phyloP scores from a whole-genome alignment of 805 yeast genomes.

The Candida mattraensis region DNA sequence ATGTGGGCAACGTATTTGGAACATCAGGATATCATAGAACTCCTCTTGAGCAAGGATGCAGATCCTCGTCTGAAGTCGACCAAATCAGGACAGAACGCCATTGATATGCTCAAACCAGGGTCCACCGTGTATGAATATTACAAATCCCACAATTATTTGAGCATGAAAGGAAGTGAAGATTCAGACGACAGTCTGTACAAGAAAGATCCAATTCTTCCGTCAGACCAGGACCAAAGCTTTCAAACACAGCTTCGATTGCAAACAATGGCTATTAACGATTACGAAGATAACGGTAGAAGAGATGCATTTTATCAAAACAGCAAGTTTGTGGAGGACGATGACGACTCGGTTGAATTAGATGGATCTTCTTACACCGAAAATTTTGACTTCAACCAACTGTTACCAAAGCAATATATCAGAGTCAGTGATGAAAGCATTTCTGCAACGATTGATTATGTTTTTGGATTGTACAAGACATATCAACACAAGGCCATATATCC shows the following conservation, averaged over 20 bases:
- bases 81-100: slow-evolving; percentile 47
- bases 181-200: slow-evolving; percentile 18
- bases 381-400: slow-evolving; percentile 56
- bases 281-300: slow-evolving; percentile 9
- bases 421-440: slow-evolving; percentile 61
- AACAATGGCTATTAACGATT: slow-evolving; percentile 36
- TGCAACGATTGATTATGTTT: slow-evolving; percentile 46
- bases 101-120: slow-evolving; percentile 56
- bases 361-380: slow-evolving; percentile 33
- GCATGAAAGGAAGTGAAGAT: slow-evolving; percentile 16
- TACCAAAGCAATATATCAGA: slow-evolving; percentile 59
- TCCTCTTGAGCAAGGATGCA: slow-evolving; percentile 63
- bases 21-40: slow-evolving; percentile 52
- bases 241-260: slow-evolving; percentile 39
- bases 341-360: slow-evolving; percentile 33
- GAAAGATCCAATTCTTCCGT: slow-evolving; percentile 16
- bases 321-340: slow-evolving; percentile 33
- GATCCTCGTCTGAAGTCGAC: slow-evolving; percentile 47
- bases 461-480: slow-evolving; percentile 42
- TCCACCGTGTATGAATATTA: slow-evolving; percentile 59
- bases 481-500: slow-evolving; percentile 58
- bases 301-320: slow-evolving; percentile 25
- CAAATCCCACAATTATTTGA: slow-evolving; percentile 48
- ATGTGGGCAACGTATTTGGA: slow-evolving; percentile 85
- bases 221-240: slow-evolving; percentile 24